These are phyloP conservation scores for Zygosaccharomyces sapae DNA, from an alignment of 1,139 yeast species.

Conservation along the genomic window DNA sequence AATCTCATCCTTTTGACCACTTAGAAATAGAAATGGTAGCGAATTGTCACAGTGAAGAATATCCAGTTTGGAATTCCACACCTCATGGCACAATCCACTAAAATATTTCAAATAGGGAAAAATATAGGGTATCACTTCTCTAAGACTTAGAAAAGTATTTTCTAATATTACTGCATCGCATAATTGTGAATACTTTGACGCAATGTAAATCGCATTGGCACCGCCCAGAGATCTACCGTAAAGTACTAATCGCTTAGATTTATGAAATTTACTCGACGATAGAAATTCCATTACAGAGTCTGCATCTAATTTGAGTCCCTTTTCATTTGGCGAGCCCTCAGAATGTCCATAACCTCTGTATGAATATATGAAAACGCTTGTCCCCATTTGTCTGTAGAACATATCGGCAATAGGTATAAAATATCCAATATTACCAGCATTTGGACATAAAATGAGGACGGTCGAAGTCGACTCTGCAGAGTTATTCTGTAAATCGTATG, in stretches of 20 bases:
- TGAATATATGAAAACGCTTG: conserved; percentile 80
- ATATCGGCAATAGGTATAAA: conserved; percentile 77
- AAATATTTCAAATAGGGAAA: conserved; percentile 64
- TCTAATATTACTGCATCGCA: conserved; percentile 71
- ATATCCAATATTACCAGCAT: conserved; percentile 96
- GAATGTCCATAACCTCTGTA: conserved; percentile 92
- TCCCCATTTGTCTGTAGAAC: conserved; percentile 61
- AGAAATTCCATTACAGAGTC: conserved; percentile 64
- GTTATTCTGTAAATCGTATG: conserved; percentile 42
- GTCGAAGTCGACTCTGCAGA: conserved; percentile 51
- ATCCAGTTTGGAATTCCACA: conserved; percentile 74
- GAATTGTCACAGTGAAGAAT: conserved; percentile 49
- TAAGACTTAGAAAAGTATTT: conserved; percentile 76
- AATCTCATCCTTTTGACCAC: conserved; percentile 79
- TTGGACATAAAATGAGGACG: conserved; percentile 75
- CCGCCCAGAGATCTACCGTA: conserved; percentile 95
- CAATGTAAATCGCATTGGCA: conserved; percentile 84
- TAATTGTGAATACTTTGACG: conserved; percentile 49
- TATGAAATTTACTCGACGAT: conserved; percentile 46
- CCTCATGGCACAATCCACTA: conserved; percentile 64
- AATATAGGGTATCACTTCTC: conserved; percentile 79
- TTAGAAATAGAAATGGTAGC: conserved; percentile 66
- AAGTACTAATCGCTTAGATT: conserved; percentile 52
- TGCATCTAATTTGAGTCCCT: conserved; percentile 80
- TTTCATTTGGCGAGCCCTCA: conserved; percentile 72